Base-by-base conservation (phyloP, 225 moss, liverwort and hornwort genomes). In the Neckera pumila region DNA sequence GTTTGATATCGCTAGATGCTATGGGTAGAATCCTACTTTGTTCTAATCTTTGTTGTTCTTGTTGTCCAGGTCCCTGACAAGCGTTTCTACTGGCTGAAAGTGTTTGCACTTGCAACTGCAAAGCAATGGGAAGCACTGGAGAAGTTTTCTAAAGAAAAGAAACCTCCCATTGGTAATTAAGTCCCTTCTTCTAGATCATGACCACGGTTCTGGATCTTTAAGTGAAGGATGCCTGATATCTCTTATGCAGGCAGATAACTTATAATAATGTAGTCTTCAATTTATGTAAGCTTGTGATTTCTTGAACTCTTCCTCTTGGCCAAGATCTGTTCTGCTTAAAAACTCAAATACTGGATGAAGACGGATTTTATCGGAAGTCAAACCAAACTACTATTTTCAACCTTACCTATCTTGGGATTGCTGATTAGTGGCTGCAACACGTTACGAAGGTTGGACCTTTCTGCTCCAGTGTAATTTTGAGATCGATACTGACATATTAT, bases 41-140 rank as follows among this genome's bases (percentile, higher is more conserved):
- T 71, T 84, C 34, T 89, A 27, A 89, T 60, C 53, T 42, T 92
- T 66, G 53, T 85, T 73, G 42, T 73, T n/a, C 36, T 78, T 88
- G 69, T 62, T 77, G 71, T 90, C 74, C 92, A 98, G 97, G 95
- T 99, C 87, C 95, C 96, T 89, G 99, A 99, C 76, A 99, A 95
- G 92, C 93, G 97, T 79, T 99, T 97, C 89, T 99, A 97, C 85
- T 96, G 97, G 97, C 94, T 97, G 72, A 99, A 99, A 95, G 94
- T 96, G 60, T 95, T 95, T 85, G 97, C 99, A 25, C 94, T 99
- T 78, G 99, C 96, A 88, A 93, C 95, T 76, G 95, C 96, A 62
- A 97, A 95, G 90, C 96, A 99, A 76, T 99, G 96, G 96, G 99
- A 96, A 42, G 96, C 96, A 78, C 90, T 99, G 83, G 99, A 99